Evolutionary conservation across 1,139 yeast genomes (phyloP).

Genomic region (Candida neerlandica): DNA sequence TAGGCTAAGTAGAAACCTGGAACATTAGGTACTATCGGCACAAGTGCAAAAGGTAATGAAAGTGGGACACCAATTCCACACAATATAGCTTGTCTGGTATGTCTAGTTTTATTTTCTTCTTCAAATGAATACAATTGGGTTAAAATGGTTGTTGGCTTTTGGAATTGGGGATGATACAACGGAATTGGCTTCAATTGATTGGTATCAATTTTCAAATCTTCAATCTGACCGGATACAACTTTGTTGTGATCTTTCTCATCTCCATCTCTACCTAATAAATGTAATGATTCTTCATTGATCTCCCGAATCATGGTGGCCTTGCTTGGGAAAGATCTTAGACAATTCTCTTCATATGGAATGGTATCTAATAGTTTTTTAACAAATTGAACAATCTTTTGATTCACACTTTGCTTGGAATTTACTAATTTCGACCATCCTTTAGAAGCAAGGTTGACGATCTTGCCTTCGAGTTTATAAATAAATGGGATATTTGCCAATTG

Average conservation of each 20-base stretch:
- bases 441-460: conserved; percentile 37
- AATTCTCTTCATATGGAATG: conserved; percentile 55
- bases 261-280: neutral
- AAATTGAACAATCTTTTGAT: conserved; percentile 39
- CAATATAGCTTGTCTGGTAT: conserved; percentile 35
- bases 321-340: conserved; percentile 55
- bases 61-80: conserved; percentile 73
- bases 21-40: conserved; percentile 92
- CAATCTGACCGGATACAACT: conserved; percentile 36
- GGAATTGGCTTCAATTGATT: conserved; percentile 45
- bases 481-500: conserved; percentile 35
- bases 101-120: conserved; percentile 29
- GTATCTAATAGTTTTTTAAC: conserved; percentile 41
- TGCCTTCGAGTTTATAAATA: conserved; percentile 41
- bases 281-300: conserved; percentile 29
- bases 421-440: conserved; percentile 51
- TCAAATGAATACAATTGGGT: conserved; percentile 34
- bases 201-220: conserved; percentile 28
- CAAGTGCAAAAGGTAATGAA: conserved; percentile 74
- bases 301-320: conserved; percentile 51
- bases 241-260: neutral
- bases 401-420: conserved; percentile 39
- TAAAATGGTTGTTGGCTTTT: conserved; percentile 33
- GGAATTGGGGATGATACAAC: conserved; percentile 44
- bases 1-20: conserved; percentile 89